These are phyloP conservation scores for Marasmius oreades DNA, from an alignment of 1,284 basidiomycete species.

Conservation along the genomic window DNA sequence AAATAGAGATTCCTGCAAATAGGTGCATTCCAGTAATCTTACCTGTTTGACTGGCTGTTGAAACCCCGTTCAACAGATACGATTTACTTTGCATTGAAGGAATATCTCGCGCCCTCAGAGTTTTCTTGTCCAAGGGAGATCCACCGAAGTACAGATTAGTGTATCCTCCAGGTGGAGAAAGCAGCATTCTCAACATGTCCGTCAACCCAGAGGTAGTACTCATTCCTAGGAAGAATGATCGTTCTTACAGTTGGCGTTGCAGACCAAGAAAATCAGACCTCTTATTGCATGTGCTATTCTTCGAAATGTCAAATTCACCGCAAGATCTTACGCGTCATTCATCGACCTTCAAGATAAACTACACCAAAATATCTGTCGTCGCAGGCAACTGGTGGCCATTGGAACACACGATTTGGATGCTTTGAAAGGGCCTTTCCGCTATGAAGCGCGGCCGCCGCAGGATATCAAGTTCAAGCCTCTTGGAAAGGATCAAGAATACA, in stretches of 20 bases:
- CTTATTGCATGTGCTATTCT: conserved; percentile 91
- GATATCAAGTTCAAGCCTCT: conserved; percentile 90
- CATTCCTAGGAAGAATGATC: not conserved
- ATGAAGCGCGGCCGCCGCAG: conserved; percentile 86
- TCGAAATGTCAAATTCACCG: conserved; percentile 87
- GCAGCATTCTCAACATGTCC: conserved; percentile 62
- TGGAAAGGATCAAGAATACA: conserved; percentile 73
- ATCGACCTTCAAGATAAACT: conserved; percentile 99
- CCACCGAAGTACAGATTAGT: conserved; percentile 74
- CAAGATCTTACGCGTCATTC: conserved; percentile 91
- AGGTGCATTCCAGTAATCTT: conserved; percentile 42
- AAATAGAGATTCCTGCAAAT: conserved; percentile 98
- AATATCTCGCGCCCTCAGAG: conserved; percentile 82
- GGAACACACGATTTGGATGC: conserved; percentile 98
- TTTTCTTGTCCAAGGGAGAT: conserved; percentile 77
- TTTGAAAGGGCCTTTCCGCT: conserved; percentile 83
- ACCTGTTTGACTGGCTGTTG: conserved; percentile 10
- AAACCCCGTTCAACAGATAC: conserved; percentile 60
- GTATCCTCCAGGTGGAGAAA: conserved; percentile 64
- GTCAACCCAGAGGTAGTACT: conserved; percentile 66
- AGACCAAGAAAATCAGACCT: conserved; percentile 85
- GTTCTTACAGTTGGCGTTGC: conserved; percentile 5
- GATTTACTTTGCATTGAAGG: conserved; percentile 98
- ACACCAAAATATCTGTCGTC: conserved; percentile 92
- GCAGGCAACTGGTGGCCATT: conserved; percentile 91